These are phyloP conservation scores for Cylindrodendrum hubeiense DNA, from an alignment of 2,329 filamentous ascomycete genomes.

Conservation along the genomic window DNA sequence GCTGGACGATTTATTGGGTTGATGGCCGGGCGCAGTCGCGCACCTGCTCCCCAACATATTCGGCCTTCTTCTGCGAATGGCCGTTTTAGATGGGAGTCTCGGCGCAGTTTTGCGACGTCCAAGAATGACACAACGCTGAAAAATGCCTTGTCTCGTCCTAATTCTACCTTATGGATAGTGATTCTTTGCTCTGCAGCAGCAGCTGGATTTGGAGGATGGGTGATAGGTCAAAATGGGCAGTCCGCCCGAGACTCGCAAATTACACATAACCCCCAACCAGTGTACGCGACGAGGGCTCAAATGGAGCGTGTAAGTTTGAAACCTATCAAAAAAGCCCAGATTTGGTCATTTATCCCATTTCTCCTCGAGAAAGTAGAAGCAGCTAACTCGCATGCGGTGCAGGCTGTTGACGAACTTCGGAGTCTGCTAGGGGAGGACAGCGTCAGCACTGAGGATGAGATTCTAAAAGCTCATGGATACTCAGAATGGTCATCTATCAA, in stretches of 20 bases:
- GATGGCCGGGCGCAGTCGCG: not conserved
- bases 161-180: not conserved
- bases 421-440: not conserved
- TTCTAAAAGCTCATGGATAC: slow-evolving; percentile 6
- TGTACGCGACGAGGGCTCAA: not conserved
- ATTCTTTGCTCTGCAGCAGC: not conserved
- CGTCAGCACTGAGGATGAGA: not conserved
- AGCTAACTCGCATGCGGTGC: not conserved
- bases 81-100: not conserved
- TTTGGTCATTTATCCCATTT: not conserved
- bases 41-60: not conserved
- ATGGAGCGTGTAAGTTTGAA: not conserved
- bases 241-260: not conserved
- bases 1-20: not conserved
- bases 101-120: not conserved
- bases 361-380: not conserved
- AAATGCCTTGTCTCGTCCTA: not conserved
- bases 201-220: not conserved
- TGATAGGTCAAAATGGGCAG: not conserved
- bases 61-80: not conserved
- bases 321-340: not conserved
- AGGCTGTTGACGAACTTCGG: slow-evolving; percentile 4
- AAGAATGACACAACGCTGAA: not conserved
- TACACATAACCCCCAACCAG: not conserved
- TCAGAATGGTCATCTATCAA: slow-evolving; percentile 15